Conservation (phyloP, 2,329 filamentous ascomycete species). For the Aspergillus sp. region DNA sequence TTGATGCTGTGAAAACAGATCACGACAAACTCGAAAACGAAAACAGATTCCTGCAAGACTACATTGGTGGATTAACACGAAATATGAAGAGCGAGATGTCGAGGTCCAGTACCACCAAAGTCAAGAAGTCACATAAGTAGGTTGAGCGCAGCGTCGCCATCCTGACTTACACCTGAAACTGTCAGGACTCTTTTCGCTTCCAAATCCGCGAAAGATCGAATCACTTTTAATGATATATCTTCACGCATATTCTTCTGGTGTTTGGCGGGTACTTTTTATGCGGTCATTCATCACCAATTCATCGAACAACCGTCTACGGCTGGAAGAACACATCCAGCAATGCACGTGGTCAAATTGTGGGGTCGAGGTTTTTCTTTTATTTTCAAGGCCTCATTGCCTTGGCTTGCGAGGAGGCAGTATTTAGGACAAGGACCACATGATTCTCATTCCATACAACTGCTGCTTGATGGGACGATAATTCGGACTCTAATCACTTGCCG, state of each 20-base stretch:
- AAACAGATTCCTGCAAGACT: conserved; percentile 96
- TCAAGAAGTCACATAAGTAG: conserved; percentile 47
- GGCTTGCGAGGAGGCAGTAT: not conserved
- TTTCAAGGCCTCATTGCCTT: not conserved
- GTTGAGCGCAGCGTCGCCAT: conserved; percentile 2
- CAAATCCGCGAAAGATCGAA: conserved; percentile 16
- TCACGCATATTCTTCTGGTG: conserved; percentile 4
- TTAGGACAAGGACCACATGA: not conserved
- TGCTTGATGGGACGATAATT: not conserved
- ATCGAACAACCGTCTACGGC: conserved; percentile 2
- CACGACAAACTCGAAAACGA: conserved; percentile 96
- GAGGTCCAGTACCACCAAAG: conserved; percentile 52
- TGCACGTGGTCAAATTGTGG: not conserved
- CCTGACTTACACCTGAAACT: conserved; percentile 11
- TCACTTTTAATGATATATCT: conserved; percentile 4
- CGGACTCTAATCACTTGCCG: conserved; percentile 16
- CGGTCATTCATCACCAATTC: conserved; percentile 5
- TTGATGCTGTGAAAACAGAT: conserved; percentile 90
- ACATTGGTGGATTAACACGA: conserved; percentile 94
- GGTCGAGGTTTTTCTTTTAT: not conserved
- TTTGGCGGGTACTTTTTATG: conserved; percentile 7
- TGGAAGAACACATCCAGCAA: conserved; percentile 4
- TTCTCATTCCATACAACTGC: not conserved
- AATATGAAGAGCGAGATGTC: conserved; percentile 60
- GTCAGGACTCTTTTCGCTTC: conserved; percentile 16